These are phyloP conservation scores for Solanum hybrid DNA, from an alignment of 305 asterid species.

Conservation along the genomic window DNA sequence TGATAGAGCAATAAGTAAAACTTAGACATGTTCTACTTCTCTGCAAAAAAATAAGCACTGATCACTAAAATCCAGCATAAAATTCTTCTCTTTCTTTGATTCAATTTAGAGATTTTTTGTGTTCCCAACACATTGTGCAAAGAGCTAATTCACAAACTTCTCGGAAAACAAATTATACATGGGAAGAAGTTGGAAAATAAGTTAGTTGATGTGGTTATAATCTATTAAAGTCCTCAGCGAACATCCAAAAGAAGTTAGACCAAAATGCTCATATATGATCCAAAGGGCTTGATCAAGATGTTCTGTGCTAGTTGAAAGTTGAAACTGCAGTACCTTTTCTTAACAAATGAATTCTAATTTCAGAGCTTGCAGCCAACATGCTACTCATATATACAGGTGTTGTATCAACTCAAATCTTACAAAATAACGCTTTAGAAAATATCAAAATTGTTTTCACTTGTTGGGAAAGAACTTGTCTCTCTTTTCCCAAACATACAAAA, in stretches of 20 bases:
- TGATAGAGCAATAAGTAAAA: background rate
- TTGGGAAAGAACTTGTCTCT: conserved; percentile 62
- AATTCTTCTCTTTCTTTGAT: background rate
- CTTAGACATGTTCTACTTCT: background rate
- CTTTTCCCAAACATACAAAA: conserved; percentile 44
- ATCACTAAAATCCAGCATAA: background rate
- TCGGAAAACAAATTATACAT: background rate
- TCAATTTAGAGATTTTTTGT: background rate
- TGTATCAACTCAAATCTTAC: conserved; percentile 17
- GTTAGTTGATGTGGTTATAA: conserved; percentile 9
- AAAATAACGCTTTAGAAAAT: conserved; percentile 11
- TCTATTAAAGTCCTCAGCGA: background rate
- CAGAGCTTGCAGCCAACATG: conserved; percentile 21
- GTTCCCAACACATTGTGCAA: background rate
- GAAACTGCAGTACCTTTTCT: conserved; percentile 8
- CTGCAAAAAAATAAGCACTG: background rate
- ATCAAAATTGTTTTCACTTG: conserved; percentile 92
- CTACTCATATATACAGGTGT: conserved; percentile 12
- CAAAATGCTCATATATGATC: background rate
- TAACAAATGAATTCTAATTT: conserved; percentile 17
- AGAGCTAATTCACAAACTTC: background rate
- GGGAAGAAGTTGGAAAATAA: background rate
- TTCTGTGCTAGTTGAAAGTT: background rate
- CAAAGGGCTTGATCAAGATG: background rate
- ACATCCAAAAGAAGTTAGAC: conserved; percentile 13